Percentiles rank a stretch among this genome's conserved stretches.
phyloP scores from a whole-genome alignment of 2,329 filamentous ascomycete species.

The Ophiostoma sp. region DNA sequence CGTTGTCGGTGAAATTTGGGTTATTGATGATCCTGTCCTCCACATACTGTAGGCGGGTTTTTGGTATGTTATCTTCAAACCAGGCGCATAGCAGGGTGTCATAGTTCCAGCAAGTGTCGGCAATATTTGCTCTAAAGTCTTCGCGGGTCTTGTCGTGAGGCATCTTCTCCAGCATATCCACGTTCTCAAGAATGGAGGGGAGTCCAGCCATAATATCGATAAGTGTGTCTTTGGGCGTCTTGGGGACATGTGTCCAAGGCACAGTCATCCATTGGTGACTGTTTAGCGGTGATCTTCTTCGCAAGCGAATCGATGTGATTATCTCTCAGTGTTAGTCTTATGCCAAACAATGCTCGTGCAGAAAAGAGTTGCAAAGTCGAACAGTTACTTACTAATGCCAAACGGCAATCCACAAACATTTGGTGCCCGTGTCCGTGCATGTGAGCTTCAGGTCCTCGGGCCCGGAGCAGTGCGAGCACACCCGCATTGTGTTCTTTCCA shows the following conservation, averaged over 20 bases:
- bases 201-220: constrained; percentile 28
- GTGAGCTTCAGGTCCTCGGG: constrained; percentile 26
- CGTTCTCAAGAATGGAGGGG: constrained; percentile 26
- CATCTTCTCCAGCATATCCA: constrained; percentile 24
- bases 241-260: constrained; percentile 26
- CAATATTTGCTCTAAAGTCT: constrained; percentile 7
- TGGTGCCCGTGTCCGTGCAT: constrained; percentile 26
- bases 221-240: constrained; percentile 27
- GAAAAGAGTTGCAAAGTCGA: not conserved
- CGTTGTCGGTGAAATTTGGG: constrained; percentile 4
- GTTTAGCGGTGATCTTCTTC: constrained; percentile 26
- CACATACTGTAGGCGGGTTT: constrained; percentile 18
- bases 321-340: constrained; percentile 23
- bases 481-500: constrained; percentile 28
- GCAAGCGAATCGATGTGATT: constrained; percentile 22
- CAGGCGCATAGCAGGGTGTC: constrained; percentile 25
- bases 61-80: constrained; percentile 23
- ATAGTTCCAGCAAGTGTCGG: constrained; percentile 20
- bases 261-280: constrained; percentile 27
- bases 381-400: constrained; percentile 23
- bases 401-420: constrained; percentile 28
- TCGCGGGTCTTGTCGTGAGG: not conserved
- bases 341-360: not conserved
- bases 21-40: constrained; percentile 11
- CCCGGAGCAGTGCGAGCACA: constrained; percentile 25